Base-by-base conservation (phyloP, 164 flowering plant genomes). In the Magnolia kwangsiensis region DNA sequence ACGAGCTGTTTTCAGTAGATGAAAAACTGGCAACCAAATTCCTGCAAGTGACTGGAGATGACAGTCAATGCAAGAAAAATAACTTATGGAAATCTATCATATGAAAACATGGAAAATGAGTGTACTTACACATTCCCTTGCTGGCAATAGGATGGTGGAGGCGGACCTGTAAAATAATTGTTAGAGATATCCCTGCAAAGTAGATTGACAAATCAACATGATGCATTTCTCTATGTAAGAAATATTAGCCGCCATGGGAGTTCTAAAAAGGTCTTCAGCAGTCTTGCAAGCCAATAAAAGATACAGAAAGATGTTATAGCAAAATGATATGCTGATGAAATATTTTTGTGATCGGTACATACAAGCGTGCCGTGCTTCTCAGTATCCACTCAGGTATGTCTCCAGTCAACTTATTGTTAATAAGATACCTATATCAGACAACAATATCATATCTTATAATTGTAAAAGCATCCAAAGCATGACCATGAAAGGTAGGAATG, bases 351-450 rank as follows among this genome's bases (percentile, higher is more conserved):
- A 23, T 21, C 14, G 75, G 59, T 74, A 82, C 94, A 75, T 37
- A 92, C 98, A 88, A 29, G 21, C 82, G 67, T 0, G 71, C 0
- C 6, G 71, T 75, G 82, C 76, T 87, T 31, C 51, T n/a, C 58
- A 77, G 11, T 63, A 89, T 76, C 90, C 91, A 90, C 61, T 21
- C 18, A 1, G 92, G 89, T 50, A 91, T 58, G 37, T 69, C 67
- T 78, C 95, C 98, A 66, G 80, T 87, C 63, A 94, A 70, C 31
- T 82, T 86, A 80, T 94, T 92, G 79, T 87, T 84, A 45, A 84
- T 84, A 78, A 93, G 86, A 78, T 82, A 88, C 89, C 96, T 93
- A 67, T 76, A 88, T 59, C 7, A 37, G 45, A 65, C 69, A 50
- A 69, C 72, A 31, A 69, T 45, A 29, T 71, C 14, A 19, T n/a